These are phyloP conservation scores for Lasiosphaeria miniovina DNA, from an alignment of 495 filamentous ascomycete species.

Conservation along the genomic window DNA sequence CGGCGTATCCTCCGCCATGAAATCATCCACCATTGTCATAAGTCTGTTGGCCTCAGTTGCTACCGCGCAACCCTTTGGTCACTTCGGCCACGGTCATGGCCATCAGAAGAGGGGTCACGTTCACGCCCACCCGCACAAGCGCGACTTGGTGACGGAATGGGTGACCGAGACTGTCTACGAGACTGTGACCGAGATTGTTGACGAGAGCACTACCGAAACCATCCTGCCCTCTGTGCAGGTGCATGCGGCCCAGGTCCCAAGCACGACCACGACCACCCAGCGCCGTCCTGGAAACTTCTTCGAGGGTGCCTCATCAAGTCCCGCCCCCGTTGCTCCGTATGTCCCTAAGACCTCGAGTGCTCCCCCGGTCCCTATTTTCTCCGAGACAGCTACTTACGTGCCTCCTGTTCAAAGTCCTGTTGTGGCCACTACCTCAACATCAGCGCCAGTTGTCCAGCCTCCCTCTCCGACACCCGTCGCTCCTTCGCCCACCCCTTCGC, in stretches of 20 bases:
- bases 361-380: not conserved
- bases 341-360: conserved; percentile 14
- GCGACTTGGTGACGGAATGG: conserved; percentile 45
- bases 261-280: conserved; percentile 12
- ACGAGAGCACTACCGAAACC: conserved; percentile 39
- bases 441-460: conserved; percentile 1
- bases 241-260: conserved; percentile 4
- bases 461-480: conserved; percentile 7
- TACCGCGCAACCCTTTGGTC: conserved; percentile 32
- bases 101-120: conserved; percentile 35
- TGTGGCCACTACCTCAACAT: conserved; percentile 2
- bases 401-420: conserved; percentile 14
- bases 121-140: conserved; percentile 39
- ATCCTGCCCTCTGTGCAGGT: conserved; percentile 30
- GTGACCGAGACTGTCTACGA: conserved; percentile 47
- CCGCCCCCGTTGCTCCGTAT: conserved; percentile 17
- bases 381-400: conserved; percentile 14
- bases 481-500: conserved; percentile 2
- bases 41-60: conserved; percentile 43
- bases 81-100: conserved; percentile 32
- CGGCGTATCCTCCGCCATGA: conserved; percentile 38
- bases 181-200: conserved; percentile 46
- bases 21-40: conserved; percentile 39
- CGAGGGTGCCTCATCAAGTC: conserved; percentile 21
- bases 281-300: conserved; percentile 39